A percentile compares a stretch with the other conserved stretches of the same genome.
These are phyloP conservation scores for Aspergillus haitiensis DNA, from an alignment of 495 filamentous ascomycete genomes.

Conservation along the genomic window DNA sequence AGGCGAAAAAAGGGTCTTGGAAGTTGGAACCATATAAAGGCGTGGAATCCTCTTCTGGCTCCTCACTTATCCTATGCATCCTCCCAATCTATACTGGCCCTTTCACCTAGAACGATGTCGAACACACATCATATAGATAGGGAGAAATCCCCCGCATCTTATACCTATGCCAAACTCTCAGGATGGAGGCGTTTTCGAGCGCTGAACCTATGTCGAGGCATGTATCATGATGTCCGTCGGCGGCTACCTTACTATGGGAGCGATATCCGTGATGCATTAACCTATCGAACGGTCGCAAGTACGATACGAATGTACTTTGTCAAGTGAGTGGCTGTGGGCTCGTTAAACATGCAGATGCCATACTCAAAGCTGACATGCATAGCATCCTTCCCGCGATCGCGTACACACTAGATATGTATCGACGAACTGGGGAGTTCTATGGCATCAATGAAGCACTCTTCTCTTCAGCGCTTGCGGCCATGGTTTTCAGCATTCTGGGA, in stretches of 20 bases:
- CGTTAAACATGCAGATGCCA: neutral
- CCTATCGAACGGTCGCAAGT: constrained; percentile 69
- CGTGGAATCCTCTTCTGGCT: too few species aligned
- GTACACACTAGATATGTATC: constrained; percentile 74
- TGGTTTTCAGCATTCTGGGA: constrained; percentile 65
- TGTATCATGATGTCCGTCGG: constrained; percentile 65
- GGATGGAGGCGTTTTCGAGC: constrained; percentile 23
- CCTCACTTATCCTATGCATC: too few species aligned
- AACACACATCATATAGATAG: constrained; percentile 7
- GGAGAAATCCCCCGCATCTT: constrained; percentile 16
- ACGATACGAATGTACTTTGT: constrained; percentile 81
- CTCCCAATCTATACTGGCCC: too few species aligned
- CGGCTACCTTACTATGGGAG: constrained; percentile 65
- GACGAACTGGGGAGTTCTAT: constrained; percentile 66
- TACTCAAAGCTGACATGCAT: neutral
- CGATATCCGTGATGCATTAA: constrained; percentile 71
- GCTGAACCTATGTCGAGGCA: constrained; percentile 41
- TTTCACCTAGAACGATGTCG: neutral
- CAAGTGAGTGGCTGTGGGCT: constrained; percentile 50
- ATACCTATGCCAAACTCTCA: constrained; percentile 17
- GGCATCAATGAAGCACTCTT: constrained; percentile 75
- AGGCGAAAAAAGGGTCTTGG: too few species aligned
- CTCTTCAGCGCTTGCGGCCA: constrained; percentile 65
- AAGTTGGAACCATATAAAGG: too few species aligned
- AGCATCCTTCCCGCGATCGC: constrained; percentile 74